Conservation (phyloP, 2,329 filamentous ascomycete species). For the Ophiostoma populinum region DNA sequence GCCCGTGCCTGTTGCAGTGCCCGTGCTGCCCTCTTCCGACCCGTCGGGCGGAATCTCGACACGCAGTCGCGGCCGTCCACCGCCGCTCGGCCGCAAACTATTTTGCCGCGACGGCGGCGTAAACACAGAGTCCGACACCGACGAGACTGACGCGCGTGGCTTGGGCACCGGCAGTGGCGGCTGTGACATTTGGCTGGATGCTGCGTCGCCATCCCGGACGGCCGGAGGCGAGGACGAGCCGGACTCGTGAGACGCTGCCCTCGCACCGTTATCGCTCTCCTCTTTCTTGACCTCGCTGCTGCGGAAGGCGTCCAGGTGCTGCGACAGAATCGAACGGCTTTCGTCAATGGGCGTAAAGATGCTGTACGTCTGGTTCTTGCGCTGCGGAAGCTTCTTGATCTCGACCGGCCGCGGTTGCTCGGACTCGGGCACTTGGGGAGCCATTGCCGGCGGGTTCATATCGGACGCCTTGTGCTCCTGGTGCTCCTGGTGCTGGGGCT, state of each 20-base stretch:
- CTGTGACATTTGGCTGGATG: too few relatives aligned
- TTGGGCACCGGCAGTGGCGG: constrained; percentile 21
- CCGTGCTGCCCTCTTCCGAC: constrained; percentile 53
- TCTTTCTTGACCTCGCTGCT: constrained; percentile 31
- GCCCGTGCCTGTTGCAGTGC: constrained; percentile 53
- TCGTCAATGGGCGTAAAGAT: constrained; percentile 98
- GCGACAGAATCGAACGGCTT: constrained; percentile 70
- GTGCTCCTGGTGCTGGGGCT: constrained; percentile 5
- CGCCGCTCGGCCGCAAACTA: constrained; percentile 50
- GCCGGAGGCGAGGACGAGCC: too few relatives aligned
- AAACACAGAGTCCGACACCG: constrained; percentile 45
- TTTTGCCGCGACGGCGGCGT: constrained; percentile 63
- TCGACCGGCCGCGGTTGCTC: constrained; percentile 21
- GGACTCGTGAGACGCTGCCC: neutral
- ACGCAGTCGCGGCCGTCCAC: constrained; percentile 60
- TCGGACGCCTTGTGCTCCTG: too few relatives aligned
- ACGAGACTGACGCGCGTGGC: constrained; percentile 36
- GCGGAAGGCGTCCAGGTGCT: constrained; percentile 57
- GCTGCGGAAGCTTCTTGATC: constrained; percentile 49
- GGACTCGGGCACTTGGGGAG: constrained; percentile 12
- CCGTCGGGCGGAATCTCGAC: constrained; percentile 90
- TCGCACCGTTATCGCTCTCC: constrained; percentile 2
- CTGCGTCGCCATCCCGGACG: too few relatives aligned
- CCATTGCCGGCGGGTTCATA: constrained; percentile 35
- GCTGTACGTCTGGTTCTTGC: constrained; percentile 72